These are phyloP conservation scores for Plasmodium coatneyi DNA, from an alignment of 169 alveolate species.

Conservation along the genomic window DNA sequence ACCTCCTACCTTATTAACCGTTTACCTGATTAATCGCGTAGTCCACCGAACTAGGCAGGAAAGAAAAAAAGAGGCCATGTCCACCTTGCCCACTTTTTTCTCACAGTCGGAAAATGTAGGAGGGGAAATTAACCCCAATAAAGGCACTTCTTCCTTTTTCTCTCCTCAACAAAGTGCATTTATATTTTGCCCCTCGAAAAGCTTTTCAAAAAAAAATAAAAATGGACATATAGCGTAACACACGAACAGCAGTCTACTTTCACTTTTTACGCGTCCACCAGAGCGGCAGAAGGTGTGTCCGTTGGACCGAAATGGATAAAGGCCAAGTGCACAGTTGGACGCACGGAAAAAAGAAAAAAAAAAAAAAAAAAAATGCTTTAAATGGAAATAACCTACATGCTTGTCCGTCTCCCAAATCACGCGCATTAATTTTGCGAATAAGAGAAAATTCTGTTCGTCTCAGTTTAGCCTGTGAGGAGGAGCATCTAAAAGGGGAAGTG, in stretches of 20 bases:
- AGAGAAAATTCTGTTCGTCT: background rate
- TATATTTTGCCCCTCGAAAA: background rate
- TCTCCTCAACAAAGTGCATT: background rate
- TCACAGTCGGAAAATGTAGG: background rate
- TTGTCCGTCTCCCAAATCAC: background rate
- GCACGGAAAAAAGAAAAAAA: background rate
- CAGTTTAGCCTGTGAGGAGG: background rate
- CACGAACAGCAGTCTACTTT: background rate
- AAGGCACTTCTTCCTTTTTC: background rate
- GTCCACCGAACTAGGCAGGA: background rate
- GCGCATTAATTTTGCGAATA: background rate
- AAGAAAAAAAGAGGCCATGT: background rate
- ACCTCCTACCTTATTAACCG: background rate
- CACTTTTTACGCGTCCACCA: background rate
- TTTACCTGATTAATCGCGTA: background rate
- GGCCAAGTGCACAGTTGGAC: background rate
- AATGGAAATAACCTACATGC: background rate
- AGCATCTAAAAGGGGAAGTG: background rate
- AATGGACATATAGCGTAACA: background rate
- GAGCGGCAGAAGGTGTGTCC: slow-evolving; percentile 2
- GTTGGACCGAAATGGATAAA: background rate
- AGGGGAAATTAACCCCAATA: background rate
- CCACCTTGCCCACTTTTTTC: background rate
- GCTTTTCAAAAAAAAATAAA: background rate
- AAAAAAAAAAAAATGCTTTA: background rate